These are phyloP conservation scores for Syzygium jambos DNA, from an alignment of 345 rosid species.

Conservation along the genomic window DNA sequence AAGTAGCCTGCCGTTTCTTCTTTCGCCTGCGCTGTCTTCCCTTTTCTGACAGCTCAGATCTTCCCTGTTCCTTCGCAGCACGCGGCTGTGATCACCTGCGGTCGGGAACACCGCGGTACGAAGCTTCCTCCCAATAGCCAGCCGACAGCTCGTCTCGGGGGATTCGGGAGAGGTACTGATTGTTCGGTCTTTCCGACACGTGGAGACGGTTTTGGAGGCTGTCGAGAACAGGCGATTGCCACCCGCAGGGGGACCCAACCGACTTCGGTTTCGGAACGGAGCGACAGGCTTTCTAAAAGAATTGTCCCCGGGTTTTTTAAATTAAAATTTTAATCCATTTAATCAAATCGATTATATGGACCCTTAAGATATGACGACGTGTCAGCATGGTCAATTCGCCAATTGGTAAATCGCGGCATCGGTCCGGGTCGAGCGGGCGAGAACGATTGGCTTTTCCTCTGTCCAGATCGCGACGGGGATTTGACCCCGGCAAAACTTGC, in stretches of 20 bases:
- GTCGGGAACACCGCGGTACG: rapidly evolving
- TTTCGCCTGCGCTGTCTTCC: too few relatives aligned
- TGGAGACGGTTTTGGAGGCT: background rate
- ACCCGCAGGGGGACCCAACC: background rate
- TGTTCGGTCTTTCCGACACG: background rate
- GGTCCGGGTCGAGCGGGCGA: background rate
- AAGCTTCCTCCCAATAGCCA: rapidly evolving
- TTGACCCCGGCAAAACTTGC: background rate
- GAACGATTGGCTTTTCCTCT: rapidly evolving
- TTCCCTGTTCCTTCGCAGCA: background rate
- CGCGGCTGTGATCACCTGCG: background rate
- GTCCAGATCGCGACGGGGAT: background rate
- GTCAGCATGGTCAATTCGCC: background rate
- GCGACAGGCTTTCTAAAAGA: background rate
- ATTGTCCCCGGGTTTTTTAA: background rate
- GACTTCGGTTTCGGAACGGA: background rate
- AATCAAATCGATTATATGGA: background rate
- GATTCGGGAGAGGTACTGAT: background rate
- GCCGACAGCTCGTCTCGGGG: background rate
- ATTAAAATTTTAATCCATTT: background rate
- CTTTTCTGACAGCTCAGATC: background rate
- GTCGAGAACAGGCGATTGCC: background rate
- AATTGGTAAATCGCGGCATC: background rate
- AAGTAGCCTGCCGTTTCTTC: too few relatives aligned
- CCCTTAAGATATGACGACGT: background rate